Conservation (phyloP, 2,329 filamentous ascomycete species). For the Apiospora arundinis region DNA sequence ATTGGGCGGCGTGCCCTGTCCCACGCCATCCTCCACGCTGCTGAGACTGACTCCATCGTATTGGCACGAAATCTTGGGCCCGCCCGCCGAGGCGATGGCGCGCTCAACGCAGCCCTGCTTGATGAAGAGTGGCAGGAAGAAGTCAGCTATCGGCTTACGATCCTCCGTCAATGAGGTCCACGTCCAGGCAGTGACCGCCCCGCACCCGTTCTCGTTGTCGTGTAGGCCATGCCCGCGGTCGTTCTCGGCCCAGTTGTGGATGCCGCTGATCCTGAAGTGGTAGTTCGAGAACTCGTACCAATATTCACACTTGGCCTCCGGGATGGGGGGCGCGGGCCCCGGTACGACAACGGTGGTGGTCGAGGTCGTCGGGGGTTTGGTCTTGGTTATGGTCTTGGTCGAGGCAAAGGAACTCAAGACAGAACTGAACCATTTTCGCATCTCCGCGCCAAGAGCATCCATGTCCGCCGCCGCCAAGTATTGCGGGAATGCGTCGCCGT, state of each 20-base stretch:
- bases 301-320: neutral
- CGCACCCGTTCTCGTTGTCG: conserved; percentile 7
- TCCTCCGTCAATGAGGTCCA: neutral
- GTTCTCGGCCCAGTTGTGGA: neutral
- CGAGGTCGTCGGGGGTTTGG: neutral
- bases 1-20: neutral
- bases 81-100: neutral
- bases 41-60: neutral
- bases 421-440: neutral
- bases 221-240: neutral
- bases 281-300: neutral
- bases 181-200: neutral
- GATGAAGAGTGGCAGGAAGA: neutral
- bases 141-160: neutral
- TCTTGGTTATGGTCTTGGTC: neutral
- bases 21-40: neutral
- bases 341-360: neutral
- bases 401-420: neutral
- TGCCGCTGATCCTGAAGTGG: neutral
- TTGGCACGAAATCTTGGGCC: neutral
- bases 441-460: neutral
- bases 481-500: neutral
- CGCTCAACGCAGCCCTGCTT: neutral
- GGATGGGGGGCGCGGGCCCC: neutral
- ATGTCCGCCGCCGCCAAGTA: neutral